These are phyloP conservation scores for Sporothrix pallida DNA, from an alignment of 2,329 filamentous ascomycete genomes.

Conservation along the genomic window DNA sequence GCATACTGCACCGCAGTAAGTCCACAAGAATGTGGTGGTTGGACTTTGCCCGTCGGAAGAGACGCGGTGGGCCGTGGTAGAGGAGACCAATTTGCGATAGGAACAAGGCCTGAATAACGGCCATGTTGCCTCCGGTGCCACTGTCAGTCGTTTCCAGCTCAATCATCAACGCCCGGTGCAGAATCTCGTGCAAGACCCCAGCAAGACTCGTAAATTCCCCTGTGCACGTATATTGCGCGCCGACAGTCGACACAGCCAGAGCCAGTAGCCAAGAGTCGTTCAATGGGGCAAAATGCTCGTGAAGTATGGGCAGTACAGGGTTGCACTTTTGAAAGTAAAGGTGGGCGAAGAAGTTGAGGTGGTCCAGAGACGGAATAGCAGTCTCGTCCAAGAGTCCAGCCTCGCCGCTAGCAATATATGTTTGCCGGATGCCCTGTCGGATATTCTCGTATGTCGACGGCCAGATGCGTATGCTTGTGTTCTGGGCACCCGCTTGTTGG, in stretches of 20 bases:
- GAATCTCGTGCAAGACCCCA: neutral
- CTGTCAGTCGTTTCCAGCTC: neutral
- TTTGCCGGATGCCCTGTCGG: neutral
- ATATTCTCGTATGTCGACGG: constrained; percentile 1
- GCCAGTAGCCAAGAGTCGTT: constrained; percentile 16
- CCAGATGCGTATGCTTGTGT: neutral
- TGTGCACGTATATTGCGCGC: neutral
- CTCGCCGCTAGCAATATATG: neutral
- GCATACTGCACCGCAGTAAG: neutral
- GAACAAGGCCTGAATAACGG: neutral
- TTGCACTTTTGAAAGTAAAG: constrained; percentile 18
- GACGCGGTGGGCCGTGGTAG: neutral
- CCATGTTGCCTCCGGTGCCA: neutral
- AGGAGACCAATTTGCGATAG: constrained; percentile 5
- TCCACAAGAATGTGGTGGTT: constrained; percentile 15
- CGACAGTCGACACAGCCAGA: neutral
- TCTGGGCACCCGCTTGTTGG: neutral
- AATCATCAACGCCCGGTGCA: neutral
- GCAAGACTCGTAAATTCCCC: neutral
- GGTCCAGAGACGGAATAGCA: neutral
- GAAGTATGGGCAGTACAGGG: neutral
- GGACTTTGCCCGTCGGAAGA: neutral
- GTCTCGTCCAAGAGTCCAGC: neutral
- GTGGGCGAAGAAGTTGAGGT: constrained; percentile 9
- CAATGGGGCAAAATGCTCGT: neutral